Conservation (phyloP, 805 yeast species). For the Torulaspora delbrueckii region DNA sequence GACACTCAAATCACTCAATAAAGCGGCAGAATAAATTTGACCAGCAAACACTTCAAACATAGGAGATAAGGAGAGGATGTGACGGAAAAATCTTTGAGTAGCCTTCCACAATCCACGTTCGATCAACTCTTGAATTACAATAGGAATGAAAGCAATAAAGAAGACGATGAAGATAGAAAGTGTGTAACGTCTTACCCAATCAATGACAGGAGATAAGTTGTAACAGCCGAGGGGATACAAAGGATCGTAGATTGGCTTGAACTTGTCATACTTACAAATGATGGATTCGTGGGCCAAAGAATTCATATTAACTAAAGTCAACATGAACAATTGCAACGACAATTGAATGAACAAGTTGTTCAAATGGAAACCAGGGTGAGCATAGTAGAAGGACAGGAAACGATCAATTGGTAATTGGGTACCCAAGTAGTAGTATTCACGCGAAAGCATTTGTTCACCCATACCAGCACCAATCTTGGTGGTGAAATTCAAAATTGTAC, state of each 20-base stretch:
- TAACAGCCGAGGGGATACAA: constrained; percentile 66
- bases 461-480: constrained; percentile 89
- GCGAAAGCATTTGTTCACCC: constrained; percentile 85
- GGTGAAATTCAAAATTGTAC: constrained; percentile 78
- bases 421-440: constrained; percentile 79
- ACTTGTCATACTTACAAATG: constrained; percentile 64
- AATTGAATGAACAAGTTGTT: constrained; percentile 73
- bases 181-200: constrained; percentile 79
- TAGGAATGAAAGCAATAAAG: constrained; percentile 74
- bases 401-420: constrained; percentile 77
- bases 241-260: constrained; percentile 67
- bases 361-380: constrained; percentile 83
- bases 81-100: constrained; percentile 61
- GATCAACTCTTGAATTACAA: constrained; percentile 71
- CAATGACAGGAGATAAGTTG: constrained; percentile 66
- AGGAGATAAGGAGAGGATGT: constrained; percentile 67
- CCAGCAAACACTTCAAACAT: constrained; percentile 80
- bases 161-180: constrained; percentile 77
- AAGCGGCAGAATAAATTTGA: constrained; percentile 68
- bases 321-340: constrained; percentile 66
- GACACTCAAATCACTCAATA: constrained; percentile 64
- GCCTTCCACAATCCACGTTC: constrained; percentile 81
- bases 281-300: constrained; percentile 69
- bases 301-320: constrained; percentile 65
- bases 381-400: constrained; percentile 77